These are phyloP conservation scores for Cordyceps militaris DNA, from an alignment of 2,329 filamentous ascomycete genomes.

Conservation along the genomic window DNA sequence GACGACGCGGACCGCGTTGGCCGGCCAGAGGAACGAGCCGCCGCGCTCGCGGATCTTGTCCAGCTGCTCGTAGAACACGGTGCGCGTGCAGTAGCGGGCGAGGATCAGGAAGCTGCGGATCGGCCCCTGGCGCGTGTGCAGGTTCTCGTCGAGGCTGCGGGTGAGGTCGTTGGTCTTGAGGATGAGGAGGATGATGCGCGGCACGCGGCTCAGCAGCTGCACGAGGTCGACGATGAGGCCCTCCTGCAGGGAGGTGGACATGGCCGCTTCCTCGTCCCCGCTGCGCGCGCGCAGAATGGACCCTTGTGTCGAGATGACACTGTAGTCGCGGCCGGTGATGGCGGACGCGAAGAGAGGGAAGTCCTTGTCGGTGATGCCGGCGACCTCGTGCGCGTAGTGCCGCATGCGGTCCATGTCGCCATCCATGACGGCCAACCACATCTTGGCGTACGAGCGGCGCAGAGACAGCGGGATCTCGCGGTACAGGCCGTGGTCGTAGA, in stretches of 20 bases:
- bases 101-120: slow-evolving; percentile 61
- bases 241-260: slow-evolving; percentile 76
- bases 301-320: slow-evolving; percentile 57
- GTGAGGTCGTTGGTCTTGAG: slow-evolving; percentile 98
- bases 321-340: slow-evolving; percentile 90
- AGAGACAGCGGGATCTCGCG: slow-evolving; percentile 77
- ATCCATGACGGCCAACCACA: slow-evolving; percentile 95
- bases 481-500: slow-evolving; percentile 97
- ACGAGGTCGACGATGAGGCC: slow-evolving; percentile 85
- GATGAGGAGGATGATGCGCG: slow-evolving; percentile 86
- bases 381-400: slow-evolving; percentile 80
- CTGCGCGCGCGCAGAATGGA: slow-evolving; percentile 55
- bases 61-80: slow-evolving; percentile 57
- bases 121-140: slow-evolving; percentile 65
- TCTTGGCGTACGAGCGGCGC: slow-evolving; percentile 84
- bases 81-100: slow-evolving; percentile 59
- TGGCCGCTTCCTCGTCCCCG: slow-evolving; percentile 74
- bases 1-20: slow-evolving; percentile 47
- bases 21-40: slow-evolving; percentile 52
- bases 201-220: slow-evolving; percentile 79
- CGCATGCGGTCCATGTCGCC: slow-evolving; percentile 82
- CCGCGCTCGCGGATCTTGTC: slow-evolving; percentile 43
- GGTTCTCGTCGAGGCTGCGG: slow-evolving; percentile 82
- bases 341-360: slow-evolving; percentile 94
- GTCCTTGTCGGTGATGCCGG: slow-evolving; percentile 78